These are phyloP conservation scores for Paraphysoderma sedebokerense DNA, from an alignment of 371 early-diverging fungal species.

Conservation along the genomic window DNA sequence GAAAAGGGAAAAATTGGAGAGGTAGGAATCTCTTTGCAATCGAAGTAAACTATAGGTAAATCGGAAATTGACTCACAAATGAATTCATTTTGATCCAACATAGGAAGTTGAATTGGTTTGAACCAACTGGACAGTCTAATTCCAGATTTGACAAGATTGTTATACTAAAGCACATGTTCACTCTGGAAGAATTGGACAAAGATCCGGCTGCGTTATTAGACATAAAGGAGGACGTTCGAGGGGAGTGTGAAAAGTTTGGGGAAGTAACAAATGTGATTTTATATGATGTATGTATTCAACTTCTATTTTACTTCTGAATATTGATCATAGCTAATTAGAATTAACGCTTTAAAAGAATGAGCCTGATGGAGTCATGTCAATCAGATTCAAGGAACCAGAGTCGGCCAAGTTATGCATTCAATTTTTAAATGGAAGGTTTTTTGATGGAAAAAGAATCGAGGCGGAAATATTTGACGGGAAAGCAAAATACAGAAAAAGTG, in stretches of 20 bases:
- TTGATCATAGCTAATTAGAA: neutral
- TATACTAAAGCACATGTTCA: slow-evolving; percentile 86
- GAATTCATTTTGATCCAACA: too few species aligned
- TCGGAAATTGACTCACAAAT: too few species aligned
- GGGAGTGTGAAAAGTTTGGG: slow-evolving; percentile 82
- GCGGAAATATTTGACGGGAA: slow-evolving; percentile 71
- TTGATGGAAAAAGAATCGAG: slow-evolving; percentile 64
- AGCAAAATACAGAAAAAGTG: slow-evolving; percentile 29
- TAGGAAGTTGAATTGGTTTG: slow-evolving; percentile 84
- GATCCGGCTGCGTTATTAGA: slow-evolving; percentile 77
- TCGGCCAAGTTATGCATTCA: slow-evolving; percentile 16
- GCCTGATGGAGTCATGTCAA: slow-evolving; percentile 74
- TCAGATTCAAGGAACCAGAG: slow-evolving; percentile 73
- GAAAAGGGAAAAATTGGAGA: slow-evolving; percentile 56
- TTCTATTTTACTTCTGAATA: neutral
- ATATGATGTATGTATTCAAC: slow-evolving; percentile 47
- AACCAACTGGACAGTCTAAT: slow-evolving; percentile 39
- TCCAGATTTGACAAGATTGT: slow-evolving; percentile 64
- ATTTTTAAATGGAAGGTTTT: slow-evolving; percentile 79
- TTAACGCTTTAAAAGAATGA: slow-evolving; percentile 5
- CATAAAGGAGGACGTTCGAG: slow-evolving; percentile 78
- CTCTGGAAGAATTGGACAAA: slow-evolving; percentile 66
- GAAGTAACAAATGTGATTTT: slow-evolving; percentile 78
- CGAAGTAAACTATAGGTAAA: too few species aligned
- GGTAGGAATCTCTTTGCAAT: slow-evolving; percentile 12